phyloP scores from a whole-genome alignment of 192 early-diverging fungal species.

The Coemansia javaensis region DNA sequence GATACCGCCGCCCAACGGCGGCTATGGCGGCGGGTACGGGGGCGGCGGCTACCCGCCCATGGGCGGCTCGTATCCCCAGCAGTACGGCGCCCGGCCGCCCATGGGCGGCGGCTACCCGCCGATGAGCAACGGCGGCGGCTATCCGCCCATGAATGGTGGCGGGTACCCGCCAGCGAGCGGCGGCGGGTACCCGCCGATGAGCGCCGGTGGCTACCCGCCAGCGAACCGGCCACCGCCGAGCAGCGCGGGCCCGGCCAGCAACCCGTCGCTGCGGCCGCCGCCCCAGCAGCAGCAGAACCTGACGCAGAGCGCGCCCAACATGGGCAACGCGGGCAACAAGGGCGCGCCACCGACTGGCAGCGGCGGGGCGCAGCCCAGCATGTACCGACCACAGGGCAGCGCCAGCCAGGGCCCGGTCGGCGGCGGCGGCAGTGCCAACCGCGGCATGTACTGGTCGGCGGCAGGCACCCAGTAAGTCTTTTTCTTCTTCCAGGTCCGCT shows the following conservation, averaged over 20 bases:
- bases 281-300: neutral
- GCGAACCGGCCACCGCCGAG: slow-evolving; percentile 5
- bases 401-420: neutral
- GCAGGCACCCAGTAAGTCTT: slow-evolving; percentile 23
- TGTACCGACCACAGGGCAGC: neutral
- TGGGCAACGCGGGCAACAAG: neutral
- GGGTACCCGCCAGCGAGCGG: slow-evolving; percentile 9
- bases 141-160: slow-evolving; percentile 5
- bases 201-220: neutral
- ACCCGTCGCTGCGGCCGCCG: slow-evolving; percentile 2
- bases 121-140: slow-evolving; percentile 6
- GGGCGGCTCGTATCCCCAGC: neutral
- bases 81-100: slow-evolving; percentile 11
- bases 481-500: neutral
- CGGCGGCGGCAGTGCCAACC: neutral
- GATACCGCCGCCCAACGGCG: neutral
- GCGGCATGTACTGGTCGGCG: slow-evolving; percentile 21
- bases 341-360: too few species aligned
- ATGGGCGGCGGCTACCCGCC: slow-evolving; percentile 7
- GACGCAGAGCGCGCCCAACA: slow-evolving; percentile 15
- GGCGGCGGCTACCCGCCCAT: slow-evolving; percentile 4
- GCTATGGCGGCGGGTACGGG: neutral
- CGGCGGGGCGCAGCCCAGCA: slow-evolving; percentile 9
- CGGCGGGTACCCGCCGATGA: slow-evolving; percentile 7
- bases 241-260: slow-evolving; percentile 8